These are phyloP conservation scores for Peronospora destructor DNA, from an alignment of 352 stramenopile genomes.

Conservation along the genomic window DNA sequence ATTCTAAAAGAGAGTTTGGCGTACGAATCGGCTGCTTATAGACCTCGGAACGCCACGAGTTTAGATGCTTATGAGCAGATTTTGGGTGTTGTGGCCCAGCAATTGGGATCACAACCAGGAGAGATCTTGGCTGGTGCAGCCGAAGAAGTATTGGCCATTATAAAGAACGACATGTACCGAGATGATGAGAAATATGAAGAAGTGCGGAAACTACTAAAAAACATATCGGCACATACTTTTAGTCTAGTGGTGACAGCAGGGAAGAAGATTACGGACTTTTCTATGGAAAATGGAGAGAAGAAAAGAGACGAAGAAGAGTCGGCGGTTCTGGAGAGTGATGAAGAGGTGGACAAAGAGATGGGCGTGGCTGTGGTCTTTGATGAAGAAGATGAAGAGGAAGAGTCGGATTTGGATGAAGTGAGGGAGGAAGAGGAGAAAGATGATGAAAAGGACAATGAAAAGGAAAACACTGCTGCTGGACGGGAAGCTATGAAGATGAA, in stretches of 20 bases:
- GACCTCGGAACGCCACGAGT: constrained; percentile 81
- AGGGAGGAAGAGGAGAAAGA: constrained; percentile 61
- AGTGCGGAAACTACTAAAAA: constrained; percentile 82
- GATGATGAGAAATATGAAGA: constrained; percentile 83
- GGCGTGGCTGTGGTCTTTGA: constrained; percentile 97
- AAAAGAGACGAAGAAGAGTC: constrained; percentile 19
- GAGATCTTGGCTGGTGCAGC: constrained; percentile 88
- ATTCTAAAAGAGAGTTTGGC: constrained; percentile 69
- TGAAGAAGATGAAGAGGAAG: constrained; percentile 93
- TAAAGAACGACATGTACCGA: constrained; percentile 88
- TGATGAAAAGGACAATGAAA: constrained; percentile 54
- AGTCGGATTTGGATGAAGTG: constrained; percentile 91
- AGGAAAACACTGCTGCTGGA: constrained; percentile 12
- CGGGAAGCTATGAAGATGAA: constrained; percentile 69
- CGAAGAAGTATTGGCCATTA: constrained; percentile 88
- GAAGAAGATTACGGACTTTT: constrained; percentile 88
- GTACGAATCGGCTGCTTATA: constrained; percentile 80
- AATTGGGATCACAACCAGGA: constrained; percentile 82
- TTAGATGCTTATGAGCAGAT: constrained; percentile 88
- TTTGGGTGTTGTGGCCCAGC: constrained; percentile 61
- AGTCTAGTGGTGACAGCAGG: constrained; percentile 77
- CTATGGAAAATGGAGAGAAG: constrained; percentile 27
- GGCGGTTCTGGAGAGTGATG: constrained; percentile 14
- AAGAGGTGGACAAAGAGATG: constrained; percentile 95
- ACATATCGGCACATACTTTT: constrained; percentile 63